Evolutionary conservation across 2,329 filamentous ascomycete species (phyloP).

Genomic region (Penicillium sp.): DNA sequence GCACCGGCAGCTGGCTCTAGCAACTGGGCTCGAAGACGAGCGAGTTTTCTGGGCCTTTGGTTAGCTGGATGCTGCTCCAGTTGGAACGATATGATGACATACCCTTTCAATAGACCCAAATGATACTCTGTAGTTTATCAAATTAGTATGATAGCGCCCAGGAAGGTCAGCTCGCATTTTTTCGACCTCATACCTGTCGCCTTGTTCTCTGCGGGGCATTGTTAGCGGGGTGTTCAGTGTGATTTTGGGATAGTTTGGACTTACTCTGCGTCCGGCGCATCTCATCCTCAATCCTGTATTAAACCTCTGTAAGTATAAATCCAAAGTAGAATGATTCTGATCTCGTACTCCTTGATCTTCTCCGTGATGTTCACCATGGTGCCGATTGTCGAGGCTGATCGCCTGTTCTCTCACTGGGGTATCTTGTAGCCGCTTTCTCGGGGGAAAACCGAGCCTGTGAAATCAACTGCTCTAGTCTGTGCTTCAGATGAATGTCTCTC

Average conservation of each 20-base stretch:
- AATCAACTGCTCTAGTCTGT: not conserved
- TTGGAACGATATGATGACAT: not conserved
- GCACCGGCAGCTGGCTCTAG: conserved; percentile 84
- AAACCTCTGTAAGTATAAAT: conserved; percentile 17
- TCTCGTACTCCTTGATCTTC: conserved; percentile 92
- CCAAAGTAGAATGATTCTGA: not conserved
- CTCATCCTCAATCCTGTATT: conserved; percentile 92
- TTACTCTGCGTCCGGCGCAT: conserved; percentile 98
- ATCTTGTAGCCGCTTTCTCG: conserved; percentile 1
- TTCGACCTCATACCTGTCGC: conserved; percentile 75
- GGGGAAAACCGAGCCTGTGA: not conserved
- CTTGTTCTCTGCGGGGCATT: conserved; percentile 79
- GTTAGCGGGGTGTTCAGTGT: conserved; percentile 32
- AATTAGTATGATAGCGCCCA: conserved; percentile 4
- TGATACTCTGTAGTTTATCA: conserved; percentile 76
- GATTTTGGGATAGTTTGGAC: conserved; percentile 32
- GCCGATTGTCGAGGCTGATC: conserved; percentile 27
- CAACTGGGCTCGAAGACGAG: conserved; percentile 88
- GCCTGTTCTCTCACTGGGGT: conserved; percentile 23
- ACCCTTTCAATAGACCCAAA: conserved; percentile 97
- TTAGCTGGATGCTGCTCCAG: conserved; percentile 22
- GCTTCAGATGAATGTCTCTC: not conserved
- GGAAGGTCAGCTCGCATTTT: not conserved
- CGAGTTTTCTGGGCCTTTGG: conserved; percentile 75
- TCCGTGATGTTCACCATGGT: conserved; percentile 99